Percentiles rank a stretch among this genome's conserved stretches.
Evolutionary conservation across 2,329 filamentous ascomycete species (phyloP).

Genomic region (Fusarium oxysporum): DNA sequence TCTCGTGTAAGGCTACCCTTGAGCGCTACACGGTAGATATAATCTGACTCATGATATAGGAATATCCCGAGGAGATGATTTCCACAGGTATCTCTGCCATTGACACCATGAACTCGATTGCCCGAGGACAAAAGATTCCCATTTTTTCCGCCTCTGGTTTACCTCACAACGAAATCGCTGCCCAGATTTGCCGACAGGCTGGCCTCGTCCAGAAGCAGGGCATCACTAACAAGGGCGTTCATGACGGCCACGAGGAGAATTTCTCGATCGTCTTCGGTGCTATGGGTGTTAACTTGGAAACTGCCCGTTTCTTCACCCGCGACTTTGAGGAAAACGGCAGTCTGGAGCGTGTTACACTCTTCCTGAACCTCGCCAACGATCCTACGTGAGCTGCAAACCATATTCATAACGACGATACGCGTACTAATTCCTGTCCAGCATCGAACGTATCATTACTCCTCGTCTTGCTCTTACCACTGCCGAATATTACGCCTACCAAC

Average conservation of each 20-base stretch:
- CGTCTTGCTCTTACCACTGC: conserved; percentile 97
- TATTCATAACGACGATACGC: neutral
- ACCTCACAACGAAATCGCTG: conserved; percentile 99
- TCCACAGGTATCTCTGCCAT: conserved; percentile 99
- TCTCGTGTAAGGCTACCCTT: conserved; percentile 75
- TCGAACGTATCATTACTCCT: conserved; percentile 99
- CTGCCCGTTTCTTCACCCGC: conserved; percentile 95
- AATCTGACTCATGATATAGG: conserved; percentile 61
- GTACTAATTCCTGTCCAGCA: conserved; percentile 64
- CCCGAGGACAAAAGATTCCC: conserved; percentile 98
- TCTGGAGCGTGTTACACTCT: conserved; percentile 95
- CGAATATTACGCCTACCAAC: conserved; percentile 99
- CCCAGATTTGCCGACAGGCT: conserved; percentile 97
- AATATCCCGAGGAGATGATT: conserved; percentile 99
- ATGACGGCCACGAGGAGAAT: conserved; percentile 98
- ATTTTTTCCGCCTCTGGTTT: conserved; percentile 99
- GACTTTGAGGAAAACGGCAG: conserved; percentile 99
- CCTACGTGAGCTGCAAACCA: conserved; percentile 79
- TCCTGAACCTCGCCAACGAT: conserved; percentile 99
- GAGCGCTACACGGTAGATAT: neutral
- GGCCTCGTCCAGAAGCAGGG: conserved; percentile 85
- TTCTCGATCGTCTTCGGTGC: conserved; percentile 99
- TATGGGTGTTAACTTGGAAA: conserved; percentile 99
- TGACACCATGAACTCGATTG: conserved; percentile 98
- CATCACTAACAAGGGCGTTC: conserved; percentile 88